Percentiles rank a stretch among this genome's conserved stretches.
Evolutionary conservation across 306 rosid species (phyloP).

Genomic region (Oemleria cerasiformis): DNA sequence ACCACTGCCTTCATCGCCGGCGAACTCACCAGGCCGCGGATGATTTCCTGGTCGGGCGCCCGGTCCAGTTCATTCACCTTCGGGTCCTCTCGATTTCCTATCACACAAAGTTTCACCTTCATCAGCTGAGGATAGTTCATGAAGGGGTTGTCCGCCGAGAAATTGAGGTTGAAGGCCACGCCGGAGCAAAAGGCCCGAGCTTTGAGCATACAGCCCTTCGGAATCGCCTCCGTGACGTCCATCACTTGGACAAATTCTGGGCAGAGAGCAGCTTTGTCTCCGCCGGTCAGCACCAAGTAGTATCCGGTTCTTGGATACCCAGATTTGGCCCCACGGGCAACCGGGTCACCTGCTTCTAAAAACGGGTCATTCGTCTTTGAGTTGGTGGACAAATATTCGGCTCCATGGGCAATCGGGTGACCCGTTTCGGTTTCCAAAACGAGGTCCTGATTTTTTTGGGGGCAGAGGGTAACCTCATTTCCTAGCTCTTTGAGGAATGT

Average conservation of each 20-base stretch:
- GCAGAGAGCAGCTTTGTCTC: background rate
- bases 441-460: background rate
- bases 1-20: too few species aligned
- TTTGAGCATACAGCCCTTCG: background rate
- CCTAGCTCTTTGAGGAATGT: background rate
- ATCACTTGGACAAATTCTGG: background rate
- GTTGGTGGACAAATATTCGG: background rate
- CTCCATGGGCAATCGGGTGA: background rate
- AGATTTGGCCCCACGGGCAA: background rate
- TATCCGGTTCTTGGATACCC: background rate
- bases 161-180: background rate
- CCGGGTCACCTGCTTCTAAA: background rate
- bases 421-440: too few species aligned
- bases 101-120: background rate
- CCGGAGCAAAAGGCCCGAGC: background rate
- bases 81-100: background rate
- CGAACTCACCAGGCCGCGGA: too few species aligned
- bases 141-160: background rate
- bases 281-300: background rate
- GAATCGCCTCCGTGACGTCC: background rate
- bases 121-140: background rate
- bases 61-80: too few species aligned
- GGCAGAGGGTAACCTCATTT: background rate
- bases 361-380: background rate
- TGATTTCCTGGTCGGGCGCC: too few species aligned